Base-by-base conservation (phyloP, 2,329 filamentous ascomycete genomes). In the Sarocladium strictum region DNA sequence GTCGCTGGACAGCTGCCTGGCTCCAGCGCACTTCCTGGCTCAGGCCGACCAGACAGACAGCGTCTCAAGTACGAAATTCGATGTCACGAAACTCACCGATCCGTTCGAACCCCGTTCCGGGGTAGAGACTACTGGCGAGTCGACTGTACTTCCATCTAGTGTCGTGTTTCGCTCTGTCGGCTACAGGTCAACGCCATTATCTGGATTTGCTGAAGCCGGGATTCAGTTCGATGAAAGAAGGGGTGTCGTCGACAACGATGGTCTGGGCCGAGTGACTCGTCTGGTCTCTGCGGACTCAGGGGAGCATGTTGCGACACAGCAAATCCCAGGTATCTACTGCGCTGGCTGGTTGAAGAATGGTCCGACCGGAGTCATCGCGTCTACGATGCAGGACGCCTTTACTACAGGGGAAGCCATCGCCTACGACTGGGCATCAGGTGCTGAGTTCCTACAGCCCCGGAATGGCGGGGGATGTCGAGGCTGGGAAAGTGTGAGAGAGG, bases 311-410 rank as follows among this genome's bases (percentile, higher is more conserved):
- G 68, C 56, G 63, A 76, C 53, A 62, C 74, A 60, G 70, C 77
- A 58, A 63, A 74, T 60, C 65, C 83, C 86, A 0, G 90, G 93
- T 0, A 70, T 96, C 26, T 99, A 99, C 71, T 96, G 91, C 60
- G 89, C 93, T 15, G 94, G 94, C 0, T 99, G 94, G 94, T 91
- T 97, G 10, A 97, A 97, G 73, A 83, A 87, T 33, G 94, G 94
- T 0, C 93, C 94, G 0, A 97, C 91, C 0, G 94, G 94, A 2
- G 92, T 97, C 3, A 99, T 99, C 67, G 93, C 93, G 1, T 91
- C 87, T 27, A 99, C 94, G 0, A 96, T 99, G 90, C 83, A 87
- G 57, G 94, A 99, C 67, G 93, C 94, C 0, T 99, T 97, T 64
- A 80, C 82, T 9, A 96, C 91, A 1, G 94, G 85, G 1, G 92